These are phyloP conservation scores for Amanita fuliginea DNA, from an alignment of 768 basidiomycete species.

Conservation along the genomic window DNA sequence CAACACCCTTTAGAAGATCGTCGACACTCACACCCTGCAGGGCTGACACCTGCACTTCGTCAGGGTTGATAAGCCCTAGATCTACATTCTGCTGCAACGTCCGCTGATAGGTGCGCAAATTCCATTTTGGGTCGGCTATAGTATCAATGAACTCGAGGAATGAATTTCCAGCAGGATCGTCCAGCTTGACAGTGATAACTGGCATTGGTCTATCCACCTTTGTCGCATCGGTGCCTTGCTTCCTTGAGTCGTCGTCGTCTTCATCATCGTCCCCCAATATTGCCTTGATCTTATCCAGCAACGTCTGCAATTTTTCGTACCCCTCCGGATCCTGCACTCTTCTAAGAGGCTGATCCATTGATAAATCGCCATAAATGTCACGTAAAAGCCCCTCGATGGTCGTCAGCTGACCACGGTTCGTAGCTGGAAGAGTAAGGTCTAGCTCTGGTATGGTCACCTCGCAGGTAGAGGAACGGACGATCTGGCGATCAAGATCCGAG, in stretches of 20 bases:
- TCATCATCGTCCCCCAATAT: slow-evolving; percentile 50
- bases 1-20: slow-evolving; percentile 1
- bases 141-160: slow-evolving; percentile 85
- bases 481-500: slow-evolving; percentile 81
- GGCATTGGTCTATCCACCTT: slow-evolving; percentile 34
- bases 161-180: slow-evolving; percentile 95
- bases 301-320: slow-evolving; percentile 60
- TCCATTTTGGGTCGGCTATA: slow-evolving; percentile 92
- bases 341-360: slow-evolving; percentile 74
- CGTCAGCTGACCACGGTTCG: slow-evolving; percentile 83
- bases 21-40: background rate
- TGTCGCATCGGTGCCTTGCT: slow-evolving; percentile 16
- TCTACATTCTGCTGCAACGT: slow-evolving; percentile 71
- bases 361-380: slow-evolving; percentile 73
- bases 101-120: slow-evolving; percentile 69
- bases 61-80: slow-evolving; percentile 57
- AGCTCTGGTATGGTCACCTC: slow-evolving; percentile 80
- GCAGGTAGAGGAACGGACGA: slow-evolving; percentile 81
- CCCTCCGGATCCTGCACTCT: slow-evolving; percentile 65
- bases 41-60: slow-evolving; percentile 19
- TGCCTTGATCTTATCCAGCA: slow-evolving; percentile 55
- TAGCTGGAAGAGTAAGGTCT: slow-evolving; percentile 82
- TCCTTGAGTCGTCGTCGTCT: slow-evolving; percentile 27
- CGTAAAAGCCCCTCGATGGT: slow-evolving; percentile 89
- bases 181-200: slow-evolving; percentile 72